Conservation (phyloP, 257 asterid species). For the Gardenia jasminoides region DNA sequence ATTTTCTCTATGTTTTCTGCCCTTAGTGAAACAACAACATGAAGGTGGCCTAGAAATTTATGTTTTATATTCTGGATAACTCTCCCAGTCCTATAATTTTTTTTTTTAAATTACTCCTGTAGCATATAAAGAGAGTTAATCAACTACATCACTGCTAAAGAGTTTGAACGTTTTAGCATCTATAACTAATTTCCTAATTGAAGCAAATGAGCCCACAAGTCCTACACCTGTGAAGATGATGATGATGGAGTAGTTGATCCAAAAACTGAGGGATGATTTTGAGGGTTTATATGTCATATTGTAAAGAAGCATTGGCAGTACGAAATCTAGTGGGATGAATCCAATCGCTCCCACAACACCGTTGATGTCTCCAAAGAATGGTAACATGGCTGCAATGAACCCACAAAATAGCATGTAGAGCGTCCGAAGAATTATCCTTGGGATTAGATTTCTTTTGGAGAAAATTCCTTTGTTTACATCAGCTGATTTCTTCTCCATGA, state of each 20-base stretch:
- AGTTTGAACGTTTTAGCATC: slow-evolving; percentile 78
- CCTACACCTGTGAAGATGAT: slow-evolving; percentile 78
- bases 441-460: slow-evolving; percentile 77
- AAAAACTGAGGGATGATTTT: slow-evolving; percentile 48
- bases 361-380: slow-evolving; percentile 90
- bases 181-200: slow-evolving; percentile 61
- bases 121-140: slow-evolving; percentile 16
- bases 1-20: background rate
- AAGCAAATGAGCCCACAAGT: slow-evolving; percentile 72
- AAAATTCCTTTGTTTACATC: slow-evolving; percentile 69
- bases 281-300: slow-evolving; percentile 70
- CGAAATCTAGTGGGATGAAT: slow-evolving; percentile 88
- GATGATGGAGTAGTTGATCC: slow-evolving; percentile 66
- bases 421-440: slow-evolving; percentile 74
- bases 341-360: slow-evolving; percentile 93
- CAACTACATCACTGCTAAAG: slow-evolving; percentile 74
- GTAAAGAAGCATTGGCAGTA: slow-evolving; percentile 93
- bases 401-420: slow-evolving; percentile 69
- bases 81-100: background rate
- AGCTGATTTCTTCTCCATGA: slow-evolving; percentile 90
- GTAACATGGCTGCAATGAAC: slow-evolving; percentile 88
- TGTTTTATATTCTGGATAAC: background rate
- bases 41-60: background rate
- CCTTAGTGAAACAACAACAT: background rate
- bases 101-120: background rate